Evolutionary conservation across 1,284 basidiomycete species (phyloP), one percentile per base, ranked within the genome.

Genomic region (Inonotus hispidus): DNA sequence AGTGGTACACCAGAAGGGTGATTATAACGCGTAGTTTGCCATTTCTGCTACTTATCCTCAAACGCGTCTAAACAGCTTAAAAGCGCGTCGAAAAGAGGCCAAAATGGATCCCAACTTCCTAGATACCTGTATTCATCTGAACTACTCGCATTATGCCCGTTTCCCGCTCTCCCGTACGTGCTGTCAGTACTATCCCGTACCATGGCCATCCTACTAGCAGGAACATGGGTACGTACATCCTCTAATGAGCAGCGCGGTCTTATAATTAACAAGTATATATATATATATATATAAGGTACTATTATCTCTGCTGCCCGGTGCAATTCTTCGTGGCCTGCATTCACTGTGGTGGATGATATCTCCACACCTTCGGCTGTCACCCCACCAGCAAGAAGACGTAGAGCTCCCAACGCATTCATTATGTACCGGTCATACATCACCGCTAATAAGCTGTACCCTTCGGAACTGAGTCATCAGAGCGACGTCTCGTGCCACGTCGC

Each of bases 11-110:
- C n/a, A n/a, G n/a, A n/a, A n/a, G n/a, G n/a, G 57, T 59, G 57
- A 52, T 59, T 38, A 52, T 52, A 52, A 21, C 46, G 37, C 57
- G 47, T 52, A 52, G 57, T 59, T 39, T 35, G 8, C 57, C 47
- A 39, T 59, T 25, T 21, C 3, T n/a, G 3, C 49, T 27, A 43
- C 25, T 19, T 25, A 2, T 16, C 23, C 25, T 25, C 14, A 49
- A 14, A 50, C 35, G 32, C 37, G 47, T 59, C 46, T 41, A 19
- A 43, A 52, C 32, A 27, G 32, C 25, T 38, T 10, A 27, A 41
- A 59, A 52, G 32, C 37, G 32, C 35, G 25, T 32, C 53, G 13
- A 25, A 16, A 21, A n/a, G 2, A 19, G 35, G 16, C 19, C 45
- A 58, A 37, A n/a, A 59, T 59, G 47, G 14, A 13, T 43, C 21